These are phyloP conservation scores for Aschersonia sp. DNA, from an alignment of 2,329 filamentous ascomycete genomes.

Conservation along the genomic window DNA sequence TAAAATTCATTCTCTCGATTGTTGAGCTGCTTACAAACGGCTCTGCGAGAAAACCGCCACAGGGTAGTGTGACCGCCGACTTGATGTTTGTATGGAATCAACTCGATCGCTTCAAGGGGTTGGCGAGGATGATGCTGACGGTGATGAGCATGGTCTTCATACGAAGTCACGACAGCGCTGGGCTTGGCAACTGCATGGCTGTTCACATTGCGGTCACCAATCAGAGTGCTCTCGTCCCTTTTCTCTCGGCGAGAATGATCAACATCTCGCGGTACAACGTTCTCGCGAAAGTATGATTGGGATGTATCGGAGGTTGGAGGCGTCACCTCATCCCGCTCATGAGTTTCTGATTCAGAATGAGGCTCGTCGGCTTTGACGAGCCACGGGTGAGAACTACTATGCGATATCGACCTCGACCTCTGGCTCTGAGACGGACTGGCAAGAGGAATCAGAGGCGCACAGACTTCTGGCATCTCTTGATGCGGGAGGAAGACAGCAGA, in stretches of 20 bases:
- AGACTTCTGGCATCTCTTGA: constrained; percentile 34
- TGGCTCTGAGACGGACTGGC: constrained; percentile 26
- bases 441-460: constrained; percentile 15
- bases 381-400: constrained; percentile 32
- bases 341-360: constrained; percentile 16
- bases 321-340: constrained; percentile 10
- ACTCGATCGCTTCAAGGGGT: constrained; percentile 79
- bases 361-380: constrained; percentile 42
- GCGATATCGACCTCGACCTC: constrained; percentile 28
- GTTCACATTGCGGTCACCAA: constrained; percentile 27
- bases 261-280: constrained; percentile 11
- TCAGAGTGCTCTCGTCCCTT: constrained; percentile 24
- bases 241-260: constrained; percentile 17
- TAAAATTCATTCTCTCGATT: constrained; percentile 99
- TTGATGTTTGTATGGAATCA: constrained; percentile 95
- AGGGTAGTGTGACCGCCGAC: constrained; percentile 93
- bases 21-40: constrained; percentile 95
- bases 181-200: constrained; percentile 14
- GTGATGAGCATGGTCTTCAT: constrained; percentile 35
- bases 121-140: constrained; percentile 35
- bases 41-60: constrained; percentile 87
- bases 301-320: constrained; percentile 10
- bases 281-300: constrained; percentile 15
- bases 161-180: constrained; percentile 23
- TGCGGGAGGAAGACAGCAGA: constrained; percentile 73